Base-by-base conservation (phyloP, 78 protist species). In the Cyanophora paradoxa region DNA sequence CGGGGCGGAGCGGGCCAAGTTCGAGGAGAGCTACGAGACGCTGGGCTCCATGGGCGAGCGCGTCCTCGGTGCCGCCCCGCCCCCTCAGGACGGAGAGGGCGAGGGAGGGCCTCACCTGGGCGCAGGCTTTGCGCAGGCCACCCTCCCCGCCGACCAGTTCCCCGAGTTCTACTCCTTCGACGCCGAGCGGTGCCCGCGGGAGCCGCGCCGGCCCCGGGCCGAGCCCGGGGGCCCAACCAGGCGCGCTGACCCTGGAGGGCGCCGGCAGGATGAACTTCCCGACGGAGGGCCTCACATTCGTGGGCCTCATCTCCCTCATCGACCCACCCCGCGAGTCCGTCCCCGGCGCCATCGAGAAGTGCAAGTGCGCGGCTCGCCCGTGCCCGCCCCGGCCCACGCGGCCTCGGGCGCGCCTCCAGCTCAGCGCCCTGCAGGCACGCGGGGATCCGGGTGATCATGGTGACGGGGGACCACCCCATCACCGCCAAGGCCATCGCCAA, bases 401-500 rank as follows among this genome's bases (percentile, higher is more conserved):
- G 70, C 79, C 39, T 48, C 61, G 36, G 94, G 92, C 14, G 87
- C n/a, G 93, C 44, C 69, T 93, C 65, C 54, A 63, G n/a, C n/a
- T n/a, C n/a, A n/a, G n/a, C n/a, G n/a, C n/a, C n/a, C n/a, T n/a
- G n/a, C n/a, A n/a, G n/a, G n/a, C n/a, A n/a, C n/a, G n/a, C n/a
- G n/a, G n/a, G n/a, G n/a, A n/a, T n/a, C n/a, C n/a, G 83, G 36
- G 96, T 95, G 63, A 73, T 85, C 71, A 97, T 97, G 98, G 97
- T 94, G 26, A 97, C 98, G 24, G 99, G 99, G 31, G 99, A 97
- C 73, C 96, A 94, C 76, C 90, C 96, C 22, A 68, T 69, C 68
- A 95, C 99, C 5, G 98, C 98, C 36, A 41, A 62, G 4, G 93
- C 97, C 42, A 97, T 97, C 65, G 97, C 98, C 19, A 52, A 59